These are phyloP conservation scores for Leccinum boreale DNA, from an alignment of 768 basidiomycete species.

Conservation along the genomic window DNA sequence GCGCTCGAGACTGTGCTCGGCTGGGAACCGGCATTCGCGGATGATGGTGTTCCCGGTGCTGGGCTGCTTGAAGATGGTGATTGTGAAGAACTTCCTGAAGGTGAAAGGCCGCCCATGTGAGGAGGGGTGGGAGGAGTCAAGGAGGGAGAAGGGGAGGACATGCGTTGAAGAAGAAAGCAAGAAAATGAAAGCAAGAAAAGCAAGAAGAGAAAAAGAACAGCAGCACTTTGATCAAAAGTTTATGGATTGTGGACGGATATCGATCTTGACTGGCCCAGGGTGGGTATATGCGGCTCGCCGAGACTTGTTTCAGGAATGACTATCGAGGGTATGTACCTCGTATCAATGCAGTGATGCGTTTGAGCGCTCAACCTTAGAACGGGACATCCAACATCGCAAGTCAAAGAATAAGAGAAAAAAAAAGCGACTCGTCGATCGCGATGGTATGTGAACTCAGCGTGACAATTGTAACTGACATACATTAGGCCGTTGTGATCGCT, in stretches of 20 bases:
- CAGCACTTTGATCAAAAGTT: too few relatives aligned
- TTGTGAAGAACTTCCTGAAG: background rate
- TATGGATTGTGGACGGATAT: background rate
- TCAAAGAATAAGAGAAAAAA: background rate
- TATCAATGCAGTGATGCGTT: slow-evolving; percentile 10
- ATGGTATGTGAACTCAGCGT: background rate
- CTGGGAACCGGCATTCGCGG: background rate
- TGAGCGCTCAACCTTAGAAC: background rate
- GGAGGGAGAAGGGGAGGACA: background rate
- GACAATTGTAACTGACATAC: background rate
- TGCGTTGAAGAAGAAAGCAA: background rate
- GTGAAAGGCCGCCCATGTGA: background rate
- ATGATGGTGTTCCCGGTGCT: background rate
- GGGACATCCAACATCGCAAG: background rate
- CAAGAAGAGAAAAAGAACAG: too few relatives aligned
- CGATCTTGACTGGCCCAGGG: slow-evolving; percentile 1
- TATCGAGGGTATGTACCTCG: background rate
- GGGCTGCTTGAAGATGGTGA: background rate
- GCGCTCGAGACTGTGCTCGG: slow-evolving; percentile 10
- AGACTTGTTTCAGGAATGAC: slow-evolving; percentile 17
- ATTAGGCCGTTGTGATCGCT: background rate
- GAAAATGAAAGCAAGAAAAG: background rate
- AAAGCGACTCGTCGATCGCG: background rate
- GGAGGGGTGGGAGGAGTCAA: too few relatives aligned
- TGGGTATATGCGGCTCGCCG: background rate